Conservation (phyloP, 148 eudicot genomes). For the Dysphania ambrosioides region DNA sequence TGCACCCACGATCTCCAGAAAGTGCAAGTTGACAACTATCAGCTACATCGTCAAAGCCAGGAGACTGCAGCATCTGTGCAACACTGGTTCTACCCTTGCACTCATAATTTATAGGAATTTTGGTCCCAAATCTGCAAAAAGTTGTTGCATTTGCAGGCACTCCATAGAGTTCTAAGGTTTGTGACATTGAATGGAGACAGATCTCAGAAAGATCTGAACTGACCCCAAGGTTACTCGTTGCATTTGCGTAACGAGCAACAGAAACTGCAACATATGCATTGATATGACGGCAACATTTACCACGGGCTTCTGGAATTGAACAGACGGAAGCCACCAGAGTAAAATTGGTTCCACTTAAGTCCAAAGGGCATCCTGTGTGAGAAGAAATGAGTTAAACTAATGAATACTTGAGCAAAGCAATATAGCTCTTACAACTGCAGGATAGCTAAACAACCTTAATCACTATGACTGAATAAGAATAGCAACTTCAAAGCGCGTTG, state of each 20-base stretch:
- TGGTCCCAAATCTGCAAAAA: slow-evolving; percentile 82
- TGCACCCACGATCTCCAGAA: slow-evolving; percentile 46
- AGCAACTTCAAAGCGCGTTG: not conserved
- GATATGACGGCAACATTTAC: slow-evolving; percentile 86
- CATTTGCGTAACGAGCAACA: slow-evolving; percentile 68
- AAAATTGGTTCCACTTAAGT: slow-evolving; percentile 64
- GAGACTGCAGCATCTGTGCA: slow-evolving; percentile 79
- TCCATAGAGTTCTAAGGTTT: slow-evolving; percentile 69
- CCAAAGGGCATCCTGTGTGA: slow-evolving; percentile 83
- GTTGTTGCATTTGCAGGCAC: slow-evolving; percentile 61
- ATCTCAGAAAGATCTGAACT: slow-evolving; percentile 45
- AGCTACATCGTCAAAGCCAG: slow-evolving; percentile 61
- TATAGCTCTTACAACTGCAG: not conserved
- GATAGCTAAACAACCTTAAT: not conserved
- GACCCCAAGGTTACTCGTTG: slow-evolving; percentile 68
- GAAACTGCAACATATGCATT: slow-evolving; percentile 77
- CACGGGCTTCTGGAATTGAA: slow-evolving; percentile 56
- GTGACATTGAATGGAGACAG: slow-evolving; percentile 62
- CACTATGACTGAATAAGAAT: not conserved
- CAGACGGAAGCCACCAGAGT: slow-evolving; percentile 70
- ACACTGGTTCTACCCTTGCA: slow-evolving; percentile 81
- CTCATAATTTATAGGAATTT: slow-evolving; percentile 74
- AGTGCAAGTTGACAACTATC: slow-evolving; percentile 53
- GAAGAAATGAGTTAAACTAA: not conserved
- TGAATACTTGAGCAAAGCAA: no score